Conservation (phyloP, 2,329 filamentous ascomycete species). For the Emmonsiellopsis sp. region DNA sequence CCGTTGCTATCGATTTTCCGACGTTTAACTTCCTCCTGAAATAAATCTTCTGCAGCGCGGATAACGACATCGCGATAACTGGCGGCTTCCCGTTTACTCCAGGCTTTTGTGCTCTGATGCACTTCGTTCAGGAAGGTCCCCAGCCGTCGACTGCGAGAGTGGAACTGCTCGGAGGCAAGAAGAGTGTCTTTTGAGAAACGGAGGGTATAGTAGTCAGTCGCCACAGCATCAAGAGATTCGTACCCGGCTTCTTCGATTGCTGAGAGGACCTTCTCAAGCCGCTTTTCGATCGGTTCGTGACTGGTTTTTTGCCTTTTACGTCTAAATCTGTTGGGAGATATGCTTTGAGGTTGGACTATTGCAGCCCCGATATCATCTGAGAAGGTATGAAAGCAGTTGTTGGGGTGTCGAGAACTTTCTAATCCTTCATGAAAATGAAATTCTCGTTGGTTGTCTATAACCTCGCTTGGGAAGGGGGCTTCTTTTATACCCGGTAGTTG, state of each 20-base stretch:
- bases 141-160: slow-evolving; percentile 1
- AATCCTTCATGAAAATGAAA: not conserved
- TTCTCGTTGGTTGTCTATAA: not conserved
- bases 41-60: not conserved
- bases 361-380: not conserved
- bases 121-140: not conserved
- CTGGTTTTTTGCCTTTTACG: not conserved
- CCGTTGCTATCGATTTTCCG: not conserved
- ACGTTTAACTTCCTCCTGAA: not conserved
- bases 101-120: not conserved
- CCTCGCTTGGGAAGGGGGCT: not conserved
- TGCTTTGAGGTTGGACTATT: not conserved
- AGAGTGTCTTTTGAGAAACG: slow-evolving; percentile 1
- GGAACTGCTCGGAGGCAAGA: not conserved
- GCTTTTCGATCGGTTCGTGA: not conserved
- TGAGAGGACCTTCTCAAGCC: not conserved
- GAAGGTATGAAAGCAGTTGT: not conserved
- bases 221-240: not conserved
- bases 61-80: slow-evolving; percentile 1
- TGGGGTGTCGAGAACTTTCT: too few species aligned
- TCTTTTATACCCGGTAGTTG: not conserved
- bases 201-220: not conserved
- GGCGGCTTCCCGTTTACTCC: not conserved
- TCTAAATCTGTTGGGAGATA: not conserved
- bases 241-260: not conserved